Conservation (phyloP, 2,329 filamentous ascomycete species). For the Cryphonectria japonica region DNA sequence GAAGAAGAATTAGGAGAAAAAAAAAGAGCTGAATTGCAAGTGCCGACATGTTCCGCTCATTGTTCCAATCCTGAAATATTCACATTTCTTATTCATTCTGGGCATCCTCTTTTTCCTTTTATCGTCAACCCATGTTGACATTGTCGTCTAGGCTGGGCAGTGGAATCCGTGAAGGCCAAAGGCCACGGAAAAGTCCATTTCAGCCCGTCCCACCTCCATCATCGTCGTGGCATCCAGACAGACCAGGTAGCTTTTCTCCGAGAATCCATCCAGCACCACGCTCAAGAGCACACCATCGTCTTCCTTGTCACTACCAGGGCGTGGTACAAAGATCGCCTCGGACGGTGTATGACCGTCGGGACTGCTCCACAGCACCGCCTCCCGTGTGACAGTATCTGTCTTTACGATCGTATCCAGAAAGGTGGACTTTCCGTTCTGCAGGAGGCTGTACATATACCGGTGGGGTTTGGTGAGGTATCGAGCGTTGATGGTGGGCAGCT, state of each 20-base stretch:
- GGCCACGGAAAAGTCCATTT: constrained; percentile 61
- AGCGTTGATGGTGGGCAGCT: constrained; percentile 70
- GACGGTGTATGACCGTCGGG: constrained; percentile 66
- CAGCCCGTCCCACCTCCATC: constrained; percentile 66
- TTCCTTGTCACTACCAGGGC: constrained; percentile 44
- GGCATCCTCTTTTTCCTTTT: too few relatives aligned
- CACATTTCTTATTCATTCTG: too few relatives aligned
- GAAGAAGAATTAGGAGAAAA: too few relatives aligned
- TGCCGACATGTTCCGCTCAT: too few relatives aligned
- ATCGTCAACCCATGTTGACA: not conserved
- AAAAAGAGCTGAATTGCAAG: too few relatives aligned
- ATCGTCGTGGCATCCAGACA: constrained; percentile 66
- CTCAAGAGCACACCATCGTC: constrained; percentile 42
- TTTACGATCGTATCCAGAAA: constrained; percentile 68
- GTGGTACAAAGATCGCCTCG: constrained; percentile 69
- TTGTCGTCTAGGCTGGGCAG: not conserved
- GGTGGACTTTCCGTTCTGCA: constrained; percentile 60
- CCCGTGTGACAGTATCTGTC: constrained; percentile 61
- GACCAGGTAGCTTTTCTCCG: constrained; percentile 65
- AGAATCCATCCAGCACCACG: constrained; percentile 67
- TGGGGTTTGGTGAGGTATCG: constrained; percentile 53
- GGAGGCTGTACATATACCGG: constrained; percentile 64
- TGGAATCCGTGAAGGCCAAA: constrained; percentile 70
- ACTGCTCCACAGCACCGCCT: constrained; percentile 59
- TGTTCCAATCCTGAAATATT: too few relatives aligned